Base-by-base conservation (phyloP, 306 rosid species). In the Calophaca sinica region DNA sequence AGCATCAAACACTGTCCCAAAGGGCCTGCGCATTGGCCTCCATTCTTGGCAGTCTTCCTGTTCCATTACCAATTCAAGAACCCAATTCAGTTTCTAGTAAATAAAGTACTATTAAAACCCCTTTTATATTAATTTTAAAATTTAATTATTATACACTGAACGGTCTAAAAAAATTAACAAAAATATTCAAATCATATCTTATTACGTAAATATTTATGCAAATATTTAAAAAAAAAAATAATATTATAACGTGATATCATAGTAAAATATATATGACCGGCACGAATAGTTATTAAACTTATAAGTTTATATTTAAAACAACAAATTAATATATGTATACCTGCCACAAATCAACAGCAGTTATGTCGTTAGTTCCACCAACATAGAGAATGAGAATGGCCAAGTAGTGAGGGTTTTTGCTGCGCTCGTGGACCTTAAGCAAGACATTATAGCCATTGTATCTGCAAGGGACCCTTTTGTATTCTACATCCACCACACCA, bases 1-100 rank as follows among this genome's bases (percentile, higher is more conserved):
- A 46, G 76, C 78, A 51, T 94, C 98, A 86, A 89, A 94, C 15
- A 94, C 97, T 9, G 75, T 83, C 32, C 97, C 98, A 44, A 74
- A 90, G 0, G 83, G 87, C 71, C 90, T 86, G 0, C 97, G 86
- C 97, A 91, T 85, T 4, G 81, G 79, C 65, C 78, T 85, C 97
- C 98, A 91, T 55, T 82, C 87, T 35, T 88, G 9, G 83, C 73
- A 61, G 36, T 90, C 89, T 79, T 80, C 96, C 93, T 93, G 71
- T 79, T 61, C 42, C 80, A 73, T 50, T 29, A 51, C 32, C 46
- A 73, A 67, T 80, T 29, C 79, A 80, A 46, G 1, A 53, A 79
- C 31, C 53, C 68, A 72, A 72, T 66, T 80, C 75, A 80, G 5
- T 66, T 59, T 69, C 61, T 59, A 67, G 5, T 36, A 36, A 36